A percentile compares a stretch with the other conserved stretches of the same genome.
These are phyloP conservation scores for Juglanconis oblonga DNA, from an alignment of 2,329 filamentous ascomycete genomes.

Conservation along the genomic window DNA sequence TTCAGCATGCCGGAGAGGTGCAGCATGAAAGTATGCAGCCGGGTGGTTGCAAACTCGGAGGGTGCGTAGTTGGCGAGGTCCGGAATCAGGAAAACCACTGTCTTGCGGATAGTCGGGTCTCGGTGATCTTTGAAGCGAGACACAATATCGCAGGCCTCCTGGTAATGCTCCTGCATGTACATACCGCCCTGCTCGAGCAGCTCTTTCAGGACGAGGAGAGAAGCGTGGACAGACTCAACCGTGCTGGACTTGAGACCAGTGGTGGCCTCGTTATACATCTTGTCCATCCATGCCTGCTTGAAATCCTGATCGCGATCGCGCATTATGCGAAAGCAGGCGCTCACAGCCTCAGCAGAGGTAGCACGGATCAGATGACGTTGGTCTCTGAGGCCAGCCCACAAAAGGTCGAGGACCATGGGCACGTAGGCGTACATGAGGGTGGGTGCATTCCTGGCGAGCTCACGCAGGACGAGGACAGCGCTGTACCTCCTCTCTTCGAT, in stretches of 20 bases:
- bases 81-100: constrained; percentile 87
- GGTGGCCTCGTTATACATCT: constrained; percentile 84
- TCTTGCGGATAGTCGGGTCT: constrained; percentile 81
- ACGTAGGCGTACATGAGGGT: constrained; percentile 96
- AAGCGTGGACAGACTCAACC: constrained; percentile 90
- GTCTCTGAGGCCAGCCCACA: constrained; percentile 92
- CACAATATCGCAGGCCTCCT: constrained; percentile 88
- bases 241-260: constrained; percentile 76
- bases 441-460: constrained; percentile 87
- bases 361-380: constrained; percentile 87
- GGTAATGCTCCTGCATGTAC: constrained; percentile 97
- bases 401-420: constrained; percentile 89
- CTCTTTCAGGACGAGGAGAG: constrained; percentile 87
- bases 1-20: constrained; percentile 92
- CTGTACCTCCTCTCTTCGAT: constrained; percentile 92
- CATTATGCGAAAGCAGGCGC: constrained; percentile 94
- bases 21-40: constrained; percentile 95
- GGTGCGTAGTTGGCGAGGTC: constrained; percentile 91
- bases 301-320: constrained; percentile 86
- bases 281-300: constrained; percentile 82
- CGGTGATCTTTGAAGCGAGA: constrained; percentile 90
- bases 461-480: constrained; percentile 84
- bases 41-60: constrained; percentile 79
- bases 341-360: constrained; percentile 88
- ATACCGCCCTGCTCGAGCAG: constrained; percentile 92